These are phyloP conservation scores for Agapanthus africanus DNA, from an alignment of 106 monocot genomes.

Conservation along the genomic window DNA sequence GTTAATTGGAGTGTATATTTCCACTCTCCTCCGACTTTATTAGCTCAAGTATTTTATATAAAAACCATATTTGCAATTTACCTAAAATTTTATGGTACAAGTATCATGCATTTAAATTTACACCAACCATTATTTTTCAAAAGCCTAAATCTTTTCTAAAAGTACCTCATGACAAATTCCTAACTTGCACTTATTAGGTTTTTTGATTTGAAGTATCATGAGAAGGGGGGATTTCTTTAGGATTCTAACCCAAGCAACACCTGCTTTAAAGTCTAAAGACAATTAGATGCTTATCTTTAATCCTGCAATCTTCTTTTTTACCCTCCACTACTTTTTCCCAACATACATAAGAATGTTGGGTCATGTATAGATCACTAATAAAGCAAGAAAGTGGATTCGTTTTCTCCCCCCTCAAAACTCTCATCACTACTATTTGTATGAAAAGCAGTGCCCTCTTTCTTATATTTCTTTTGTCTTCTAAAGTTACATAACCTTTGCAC, in stretches of 20 bases:
- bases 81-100: no score
- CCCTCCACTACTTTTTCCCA: conserved; percentile 7
- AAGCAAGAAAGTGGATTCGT: conserved; percentile 7
- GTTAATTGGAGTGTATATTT: no score
- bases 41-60: no score
- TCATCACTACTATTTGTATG: conserved; percentile 1
- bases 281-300: conserved; percentile 15
- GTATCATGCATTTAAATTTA: no score
- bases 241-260: conserved; percentile 12
- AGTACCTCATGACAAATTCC: conserved; percentile 6
- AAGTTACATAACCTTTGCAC: background rate
- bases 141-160: conserved; percentile 8
- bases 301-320: conserved; percentile 3
- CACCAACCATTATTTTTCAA: no score
- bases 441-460: conserved; percentile 10
- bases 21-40: no score
- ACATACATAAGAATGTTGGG: conserved; percentile 8
- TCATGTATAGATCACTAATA: conserved; percentile 10
- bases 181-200: conserved; percentile 4
- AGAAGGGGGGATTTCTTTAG: conserved; percentile 5
- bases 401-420: conserved; percentile 1
- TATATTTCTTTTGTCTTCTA: conserved; percentile 3
- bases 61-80: no score
- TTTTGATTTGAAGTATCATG: background rate
- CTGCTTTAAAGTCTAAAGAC: conserved; percentile 4